Conservation (phyloP, 1,284 basidiomycete species). For the Trichosporon sp. region DNA sequence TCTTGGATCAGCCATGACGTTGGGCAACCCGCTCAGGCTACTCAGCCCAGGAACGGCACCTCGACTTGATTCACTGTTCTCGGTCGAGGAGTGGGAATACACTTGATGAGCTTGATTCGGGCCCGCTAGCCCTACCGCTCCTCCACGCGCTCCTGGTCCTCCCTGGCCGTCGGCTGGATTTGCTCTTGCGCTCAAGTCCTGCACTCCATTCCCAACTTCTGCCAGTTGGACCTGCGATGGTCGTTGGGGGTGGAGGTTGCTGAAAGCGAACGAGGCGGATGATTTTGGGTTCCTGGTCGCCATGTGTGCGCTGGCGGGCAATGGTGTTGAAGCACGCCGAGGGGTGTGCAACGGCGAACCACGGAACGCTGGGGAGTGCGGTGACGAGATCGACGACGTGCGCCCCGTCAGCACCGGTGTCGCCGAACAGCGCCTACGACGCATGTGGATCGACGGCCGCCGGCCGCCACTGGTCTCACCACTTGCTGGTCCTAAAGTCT, state of each 20-base stretch:
- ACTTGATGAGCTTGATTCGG: background rate
- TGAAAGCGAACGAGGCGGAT: background rate
- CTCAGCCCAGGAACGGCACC: background rate
- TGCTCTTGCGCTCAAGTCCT: background rate
- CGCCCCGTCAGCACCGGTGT: conserved; percentile 13
- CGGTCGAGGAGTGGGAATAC: background rate
- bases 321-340: background rate
- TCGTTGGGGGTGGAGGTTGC: background rate
- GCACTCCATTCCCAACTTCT: background rate
- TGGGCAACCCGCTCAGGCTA: background rate
- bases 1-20: conserved; percentile 10
- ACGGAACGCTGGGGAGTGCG: background rate
- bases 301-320: background rate
- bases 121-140: background rate
- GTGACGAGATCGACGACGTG: background rate
- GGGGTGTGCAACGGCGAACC: conserved; percentile 1
- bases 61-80: background rate
- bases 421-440: background rate
- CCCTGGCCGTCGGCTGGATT: background rate
- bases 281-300: background rate
- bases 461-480: background rate
- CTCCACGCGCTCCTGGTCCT: background rate
- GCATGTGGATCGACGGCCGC: conserved; percentile 14
- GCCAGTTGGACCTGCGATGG: background rate
- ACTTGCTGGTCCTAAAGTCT: background rate